Evolutionary conservation across 805 yeast genomes (phyloP), one percentile per base, ranked within the genome.

Genomic region (Zygosaccharomyces lentus): DNA sequence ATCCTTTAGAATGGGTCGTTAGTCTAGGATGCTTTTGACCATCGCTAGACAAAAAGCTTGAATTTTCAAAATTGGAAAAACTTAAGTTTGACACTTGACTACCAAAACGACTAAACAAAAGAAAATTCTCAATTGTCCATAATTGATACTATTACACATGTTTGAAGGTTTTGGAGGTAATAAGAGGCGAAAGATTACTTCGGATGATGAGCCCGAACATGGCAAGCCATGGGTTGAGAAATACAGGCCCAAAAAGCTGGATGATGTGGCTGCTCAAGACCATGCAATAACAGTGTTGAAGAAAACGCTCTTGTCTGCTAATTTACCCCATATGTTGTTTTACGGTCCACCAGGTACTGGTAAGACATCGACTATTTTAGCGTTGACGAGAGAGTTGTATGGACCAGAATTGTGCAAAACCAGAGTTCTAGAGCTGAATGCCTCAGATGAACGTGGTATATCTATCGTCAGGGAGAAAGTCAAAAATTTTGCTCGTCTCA

Each of bases 291-390:
- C 76, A 16, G 91, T 93, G 25, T 71, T 93, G 50, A 84, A 85
- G 63, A 81, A 82, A 59, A 85, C 96, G 1, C 65, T 93, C 15
- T 74, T 79, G 47, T 78, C 91, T 9, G 84, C 90, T 24, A 93
- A 91, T 62, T 69, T 87, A 45, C 97, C 98, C 2, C 96, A 87
- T 64, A 84, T 87, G 93, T 67, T 87, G 31, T 87, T 87, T 68
- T 88, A 87, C 61, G 96, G 96, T 0, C 96, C 96, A 1, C 96
- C 96, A 39, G 96, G 96, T 15, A 87, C 95, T 0, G 96, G 96
- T 51, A 87, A 87, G 58, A 87, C 96, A 0, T 87, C 96, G 2
- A 88, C 96, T 0, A 83, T 87, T 25, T 69, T 88, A 46, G 96
- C 96, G 2, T 69, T 87, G 54, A 88, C 95, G 2, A 82, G 77